Evolutionary conservation across 768 basidiomycete genomes (phyloP), one percentile per base, ranked within the genome.

Genomic region (Daedaleopsis sinensis): DNA sequence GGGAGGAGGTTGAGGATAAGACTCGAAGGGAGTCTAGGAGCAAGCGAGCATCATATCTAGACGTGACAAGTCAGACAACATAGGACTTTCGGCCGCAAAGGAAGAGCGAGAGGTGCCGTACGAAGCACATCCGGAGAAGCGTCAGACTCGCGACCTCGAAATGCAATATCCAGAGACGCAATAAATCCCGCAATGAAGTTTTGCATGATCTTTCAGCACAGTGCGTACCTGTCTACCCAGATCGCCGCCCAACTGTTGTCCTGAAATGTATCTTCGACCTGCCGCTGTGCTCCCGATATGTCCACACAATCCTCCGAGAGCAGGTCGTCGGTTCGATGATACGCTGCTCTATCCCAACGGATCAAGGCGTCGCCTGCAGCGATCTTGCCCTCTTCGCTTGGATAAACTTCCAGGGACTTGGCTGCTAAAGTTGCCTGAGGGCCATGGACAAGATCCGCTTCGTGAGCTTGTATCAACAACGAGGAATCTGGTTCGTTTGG

Each of bases 151-250:
- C 35, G 55, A n/a, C 44, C 37, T 54, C 50, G 53, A 43, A 32
- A 18, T 3, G n/a, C 21, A 18, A 16, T 4, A 50, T 12, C 46
- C 21, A 21, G 18, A 19, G 42, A 4, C n/a, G 5, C 21, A 21
- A 49, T 18, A 32, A 7, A 32, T 32, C 27, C 27, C 27, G 27
- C 27, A 32, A 7, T 7, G 27, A 32, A 32, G 27, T 32, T 32
- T 7, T 24, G 58, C 18, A 23, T 50, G 18, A 52, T 27, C 43
- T 23, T 44, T 62, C 48, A 51, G 65, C 60, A 63, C 64, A 66
- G 59, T 37, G 56, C 89, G 71, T 86, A 94, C 93, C 93, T 88
- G 79, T 96, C 93, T 57, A 91, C 84, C 91, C 89, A 94, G 3
- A 91, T 67, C 21, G 70, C 76, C 37, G 75, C 70, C 7, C 7